Percentiles rank a stretch among this genome's conserved stretches.
phyloP scores from a whole-genome alignment of 306 rosid species.

The Castanopsis chinensis region DNA sequence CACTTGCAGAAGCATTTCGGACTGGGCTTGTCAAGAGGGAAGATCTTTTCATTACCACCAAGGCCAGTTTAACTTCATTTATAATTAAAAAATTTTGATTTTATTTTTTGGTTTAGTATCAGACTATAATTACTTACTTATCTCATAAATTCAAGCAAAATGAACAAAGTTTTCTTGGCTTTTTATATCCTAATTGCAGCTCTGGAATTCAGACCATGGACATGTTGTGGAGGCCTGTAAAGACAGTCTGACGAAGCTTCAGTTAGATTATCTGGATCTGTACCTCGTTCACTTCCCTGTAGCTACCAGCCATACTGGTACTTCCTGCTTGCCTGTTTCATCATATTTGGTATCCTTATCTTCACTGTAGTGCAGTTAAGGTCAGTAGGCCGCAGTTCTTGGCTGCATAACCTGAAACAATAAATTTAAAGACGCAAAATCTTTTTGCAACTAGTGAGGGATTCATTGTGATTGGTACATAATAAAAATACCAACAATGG shows the following conservation, averaged over 20 bases:
- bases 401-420: not conserved
- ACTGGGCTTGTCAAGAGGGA: slow-evolving; percentile 77
- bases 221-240: slow-evolving; percentile 81
- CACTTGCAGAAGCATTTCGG: slow-evolving; percentile 64
- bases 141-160: not conserved
- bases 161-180: not conserved
- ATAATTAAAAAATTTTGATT: not conserved
- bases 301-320: slow-evolving; percentile 73
- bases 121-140: too few relatives aligned
- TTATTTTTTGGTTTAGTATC: not conserved
- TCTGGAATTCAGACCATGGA: slow-evolving; percentile 96
- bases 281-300: slow-evolving; percentile 87
- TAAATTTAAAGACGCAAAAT: too few relatives aligned
- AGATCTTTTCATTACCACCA: slow-evolving; percentile 78
- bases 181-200: slow-evolving; percentile 46
- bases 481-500: too few relatives aligned
- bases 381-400: not conserved
- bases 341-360: too few relatives aligned
- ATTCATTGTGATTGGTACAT: too few relatives aligned
- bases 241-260: slow-evolving; percentile 84
- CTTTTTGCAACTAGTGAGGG: too few relatives aligned
- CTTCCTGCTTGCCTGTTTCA: not conserved
- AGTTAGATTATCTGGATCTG: slow-evolving; percentile 69
- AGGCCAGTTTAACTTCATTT: slow-evolving; percentile 38
- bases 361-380: not conserved